Evolutionary conservation across 805 yeast species (phyloP).

Genomic region (Saturnispora saitoi): DNA sequence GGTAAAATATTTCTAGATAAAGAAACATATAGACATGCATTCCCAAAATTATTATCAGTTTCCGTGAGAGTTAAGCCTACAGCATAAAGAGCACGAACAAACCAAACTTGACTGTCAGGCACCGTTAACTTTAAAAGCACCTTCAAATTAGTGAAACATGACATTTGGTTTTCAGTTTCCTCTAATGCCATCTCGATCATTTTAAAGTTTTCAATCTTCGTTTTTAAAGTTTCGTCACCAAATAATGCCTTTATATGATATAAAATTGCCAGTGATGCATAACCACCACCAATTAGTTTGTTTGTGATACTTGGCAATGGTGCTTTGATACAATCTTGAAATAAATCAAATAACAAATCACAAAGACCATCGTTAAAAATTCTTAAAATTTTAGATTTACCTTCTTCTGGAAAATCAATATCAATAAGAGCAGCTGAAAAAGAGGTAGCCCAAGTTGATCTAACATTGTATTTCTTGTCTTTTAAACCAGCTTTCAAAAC

Average conservation of each 20-base stretch:
- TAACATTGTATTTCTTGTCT: slow-evolving; percentile 54
- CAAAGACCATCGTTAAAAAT: slow-evolving; percentile 11
- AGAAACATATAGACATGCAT: slow-evolving; percentile 40
- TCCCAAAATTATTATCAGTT: slow-evolving; percentile 29
- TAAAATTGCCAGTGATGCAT: slow-evolving; percentile 32
- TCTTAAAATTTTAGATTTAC: slow-evolving; percentile 3
- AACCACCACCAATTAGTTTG: slow-evolving; percentile 46
- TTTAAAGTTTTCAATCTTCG: slow-evolving; percentile 21
- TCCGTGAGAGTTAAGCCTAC: slow-evolving; percentile 20
- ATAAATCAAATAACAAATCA: slow-evolving; percentile 8
- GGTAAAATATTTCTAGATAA: slow-evolving; percentile 34
- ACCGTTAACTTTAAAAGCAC: slow-evolving; percentile 42
- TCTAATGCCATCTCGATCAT: slow-evolving; percentile 29
- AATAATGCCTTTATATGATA: slow-evolving; percentile 15
- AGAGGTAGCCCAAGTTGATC: slow-evolving; percentile 58
- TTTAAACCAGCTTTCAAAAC: slow-evolving; percentile 48
- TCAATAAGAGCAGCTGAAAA: slow-evolving; percentile 32
- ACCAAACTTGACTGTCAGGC: slow-evolving; percentile 45
- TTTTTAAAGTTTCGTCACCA: slow-evolving; percentile 7
- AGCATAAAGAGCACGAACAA: slow-evolving; percentile 35
- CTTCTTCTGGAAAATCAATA: neutral
- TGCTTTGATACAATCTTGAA: slow-evolving; percentile 38
- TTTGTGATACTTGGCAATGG: slow-evolving; percentile 48
- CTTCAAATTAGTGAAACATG: slow-evolving; percentile 40
- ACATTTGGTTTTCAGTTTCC: slow-evolving; percentile 33